Evolutionary conservation across 179 eudicot species (phyloP), one percentile per base, ranked within the genome.

Genomic region (Vitellaria paradoxa): DNA sequence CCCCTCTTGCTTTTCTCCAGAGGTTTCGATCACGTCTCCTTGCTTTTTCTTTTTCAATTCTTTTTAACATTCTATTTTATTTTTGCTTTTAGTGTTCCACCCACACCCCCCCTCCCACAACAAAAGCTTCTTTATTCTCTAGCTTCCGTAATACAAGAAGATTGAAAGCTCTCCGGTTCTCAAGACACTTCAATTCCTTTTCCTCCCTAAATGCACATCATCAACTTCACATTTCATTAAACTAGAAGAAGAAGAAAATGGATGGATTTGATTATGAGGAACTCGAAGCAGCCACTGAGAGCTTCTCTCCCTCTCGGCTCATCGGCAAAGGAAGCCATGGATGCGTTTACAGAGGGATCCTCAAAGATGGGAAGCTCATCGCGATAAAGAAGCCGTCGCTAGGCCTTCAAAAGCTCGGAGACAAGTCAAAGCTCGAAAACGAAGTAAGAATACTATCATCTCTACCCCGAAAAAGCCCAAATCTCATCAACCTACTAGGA

Each of bases 291-390:
- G 97, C 97, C 21, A 93, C 97, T 2, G 61, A 88, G 5, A 81
- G 80, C 82, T 93, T 91, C 86, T 87, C 91, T 18, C 70, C 82
- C 4, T 80, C 90, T 14, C 73, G 73, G 37, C 60, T 91, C 9
- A 72, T 91, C 37, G 96, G 97, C 53, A 88, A 83, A 88, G 97
- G 97, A 72, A 93, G 97, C 85, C 96, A 93, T 83, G 97, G 97
- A 42, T 77, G 91, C 52, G 80, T 93, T 65, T 93, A 89, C 88
- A 87, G 82, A 82, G 97, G 88, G 13, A 23, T 73, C 3, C 84
- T 92, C 50, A 78, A 80, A 63, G 85, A 82, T 20, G 85, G 91
- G 17, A 73, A 63, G 65, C 62, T 76, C 0, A 89, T 88, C 17
- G 97, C 97, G 6, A 77, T 92, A 18, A 92, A 92, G 85, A 87